phyloP scores from a whole-genome alignment of 768 basidiomycete species.

The Collybia sordida region DNA sequence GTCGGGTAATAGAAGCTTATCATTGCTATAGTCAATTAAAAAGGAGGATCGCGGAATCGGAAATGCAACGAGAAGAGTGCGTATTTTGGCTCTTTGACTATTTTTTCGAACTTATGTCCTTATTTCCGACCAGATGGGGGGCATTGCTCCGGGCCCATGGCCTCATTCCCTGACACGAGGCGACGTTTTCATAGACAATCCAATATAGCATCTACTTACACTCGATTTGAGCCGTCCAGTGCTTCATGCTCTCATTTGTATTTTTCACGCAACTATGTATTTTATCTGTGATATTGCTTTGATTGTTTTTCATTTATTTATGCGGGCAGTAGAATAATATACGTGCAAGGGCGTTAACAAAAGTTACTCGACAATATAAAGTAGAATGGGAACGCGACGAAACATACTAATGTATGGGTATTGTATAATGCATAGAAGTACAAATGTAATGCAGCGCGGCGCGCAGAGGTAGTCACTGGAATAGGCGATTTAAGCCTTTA shows the following conservation, averaged over 20 bases:
- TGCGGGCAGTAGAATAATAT: slow-evolving; percentile 1
- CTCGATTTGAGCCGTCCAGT: slow-evolving; percentile 6
- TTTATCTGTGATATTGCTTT: slow-evolving; percentile 11
- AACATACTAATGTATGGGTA: slow-evolving; percentile 11
- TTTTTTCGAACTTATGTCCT: slow-evolving; percentile 10
- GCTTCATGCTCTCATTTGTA: slow-evolving; percentile 13
- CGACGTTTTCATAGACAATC: slow-evolving; percentile 1
- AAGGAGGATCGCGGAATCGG: slow-evolving; percentile 65
- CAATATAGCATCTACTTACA: slow-evolving; percentile 10
- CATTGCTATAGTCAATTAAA: slow-evolving; percentile 56
- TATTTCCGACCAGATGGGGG: slow-evolving; percentile 68
- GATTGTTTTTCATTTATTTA: slow-evolving; percentile 3
- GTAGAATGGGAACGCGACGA: slow-evolving; percentile 6
- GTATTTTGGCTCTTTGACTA: slow-evolving; percentile 24
- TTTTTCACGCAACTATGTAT: slow-evolving; percentile 6
- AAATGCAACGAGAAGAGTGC: slow-evolving; percentile 80
- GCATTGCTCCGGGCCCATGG: slow-evolving; percentile 54
- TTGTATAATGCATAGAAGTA: slow-evolving; percentile 17
- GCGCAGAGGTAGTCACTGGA: slow-evolving; percentile 6
- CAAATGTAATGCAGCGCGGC: slow-evolving; percentile 8
- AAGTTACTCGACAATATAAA: background rate
- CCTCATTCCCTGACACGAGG: slow-evolving; percentile 31
- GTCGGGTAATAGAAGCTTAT: background rate
- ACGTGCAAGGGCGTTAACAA: background rate
- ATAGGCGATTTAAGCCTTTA: slow-evolving; percentile 22